These are phyloP conservation scores for Tricholoma flavovirens DNA, from an alignment of 768 basidiomycete species.

Conservation along the genomic window DNA sequence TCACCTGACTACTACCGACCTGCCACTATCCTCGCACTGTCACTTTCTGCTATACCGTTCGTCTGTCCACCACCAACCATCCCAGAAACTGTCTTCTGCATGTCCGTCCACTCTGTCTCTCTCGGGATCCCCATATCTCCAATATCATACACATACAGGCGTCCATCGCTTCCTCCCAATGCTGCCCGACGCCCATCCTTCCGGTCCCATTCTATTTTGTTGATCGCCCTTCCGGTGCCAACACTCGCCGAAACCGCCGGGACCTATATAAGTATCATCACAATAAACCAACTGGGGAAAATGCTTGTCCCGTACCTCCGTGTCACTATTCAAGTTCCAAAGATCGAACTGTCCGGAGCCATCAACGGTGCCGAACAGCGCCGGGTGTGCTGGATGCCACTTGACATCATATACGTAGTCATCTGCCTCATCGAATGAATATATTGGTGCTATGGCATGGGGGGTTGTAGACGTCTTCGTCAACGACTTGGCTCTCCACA, in stretches of 20 bases:
- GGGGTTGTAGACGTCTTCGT: slow-evolving; percentile 64
- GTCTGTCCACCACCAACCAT: slow-evolving; percentile 54
- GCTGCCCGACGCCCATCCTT: slow-evolving; percentile 90
- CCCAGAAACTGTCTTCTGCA: slow-evolving; percentile 81
- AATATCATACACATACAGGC: slow-evolving; percentile 90
- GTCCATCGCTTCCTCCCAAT: slow-evolving; percentile 88
- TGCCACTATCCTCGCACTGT: slow-evolving; percentile 5
- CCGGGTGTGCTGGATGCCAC: slow-evolving; percentile 97
- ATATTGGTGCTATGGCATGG: slow-evolving; percentile 64
- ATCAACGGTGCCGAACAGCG: slow-evolving; percentile 89
- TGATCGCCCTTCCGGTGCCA: slow-evolving; percentile 77
- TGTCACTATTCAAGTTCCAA: slow-evolving; percentile 97
- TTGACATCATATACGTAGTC: slow-evolving; percentile 99
- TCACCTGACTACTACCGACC: slow-evolving; percentile 3
- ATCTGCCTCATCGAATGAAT: slow-evolving; percentile 96
- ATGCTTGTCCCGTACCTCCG: slow-evolving; percentile 66
- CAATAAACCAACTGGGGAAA: slow-evolving; percentile 1
- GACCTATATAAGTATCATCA: slow-evolving; percentile 48
- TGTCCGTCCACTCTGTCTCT: slow-evolving; percentile 90
- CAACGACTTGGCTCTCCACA: slow-evolving; percentile 83
- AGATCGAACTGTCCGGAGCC: slow-evolving; percentile 94
- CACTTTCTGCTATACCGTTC: slow-evolving; percentile 32
- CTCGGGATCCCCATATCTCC: slow-evolving; percentile 85
- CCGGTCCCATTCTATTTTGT: slow-evolving; percentile 93
- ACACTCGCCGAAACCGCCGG: slow-evolving; percentile 85